Evolutionary conservation across 495 filamentous ascomycete genomes (phyloP).

Genomic region (Trichoderma gamsii): DNA sequence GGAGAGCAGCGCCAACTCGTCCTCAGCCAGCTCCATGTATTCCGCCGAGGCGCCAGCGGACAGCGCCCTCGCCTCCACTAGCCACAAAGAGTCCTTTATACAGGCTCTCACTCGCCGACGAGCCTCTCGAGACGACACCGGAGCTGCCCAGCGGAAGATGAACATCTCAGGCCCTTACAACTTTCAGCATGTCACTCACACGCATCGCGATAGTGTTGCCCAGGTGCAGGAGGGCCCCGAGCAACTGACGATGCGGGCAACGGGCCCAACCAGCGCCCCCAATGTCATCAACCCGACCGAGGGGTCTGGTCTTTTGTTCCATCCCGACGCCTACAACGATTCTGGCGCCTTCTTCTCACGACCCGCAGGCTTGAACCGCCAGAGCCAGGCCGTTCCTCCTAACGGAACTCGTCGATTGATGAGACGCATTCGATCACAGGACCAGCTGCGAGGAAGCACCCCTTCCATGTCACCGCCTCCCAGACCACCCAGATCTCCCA

Average conservation of each 20-base stretch:
- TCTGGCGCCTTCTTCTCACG: slow-evolving; percentile 18
- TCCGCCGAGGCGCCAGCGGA: slow-evolving; percentile 31
- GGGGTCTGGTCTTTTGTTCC: slow-evolving; percentile 25
- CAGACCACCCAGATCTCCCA: slow-evolving; percentile 40
- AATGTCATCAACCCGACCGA: neutral
- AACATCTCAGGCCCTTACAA: slow-evolving; percentile 78
- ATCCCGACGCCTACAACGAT: slow-evolving; percentile 23
- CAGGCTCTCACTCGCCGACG: slow-evolving; percentile 39
- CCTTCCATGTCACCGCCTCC: slow-evolving; percentile 28
- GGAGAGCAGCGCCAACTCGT: slow-evolving; percentile 37
- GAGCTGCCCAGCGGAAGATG: slow-evolving; percentile 29
- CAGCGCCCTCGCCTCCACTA: slow-evolving; percentile 20
- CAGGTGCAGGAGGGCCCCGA: slow-evolving; percentile 40
- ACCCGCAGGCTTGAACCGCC: slow-evolving; percentile 19
- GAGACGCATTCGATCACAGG: slow-evolving; percentile 41
- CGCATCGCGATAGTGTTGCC: slow-evolving; percentile 48
- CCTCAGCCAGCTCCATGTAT: slow-evolving; percentile 35
- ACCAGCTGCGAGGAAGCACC: slow-evolving; percentile 35
- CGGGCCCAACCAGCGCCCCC: slow-evolving; percentile 29
- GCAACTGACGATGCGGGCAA: slow-evolving; percentile 59
- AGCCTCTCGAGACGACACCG: slow-evolving; percentile 22
- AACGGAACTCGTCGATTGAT: slow-evolving; percentile 28
- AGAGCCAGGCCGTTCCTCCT: slow-evolving; percentile 20
- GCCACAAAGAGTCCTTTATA: slow-evolving; percentile 35
- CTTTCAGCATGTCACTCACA: slow-evolving; percentile 83